Evolutionary conservation across 2,329 filamentous ascomycete species (phyloP), one percentile per base, ranked within the genome.

Genomic region (Fusarium sp.): DNA sequence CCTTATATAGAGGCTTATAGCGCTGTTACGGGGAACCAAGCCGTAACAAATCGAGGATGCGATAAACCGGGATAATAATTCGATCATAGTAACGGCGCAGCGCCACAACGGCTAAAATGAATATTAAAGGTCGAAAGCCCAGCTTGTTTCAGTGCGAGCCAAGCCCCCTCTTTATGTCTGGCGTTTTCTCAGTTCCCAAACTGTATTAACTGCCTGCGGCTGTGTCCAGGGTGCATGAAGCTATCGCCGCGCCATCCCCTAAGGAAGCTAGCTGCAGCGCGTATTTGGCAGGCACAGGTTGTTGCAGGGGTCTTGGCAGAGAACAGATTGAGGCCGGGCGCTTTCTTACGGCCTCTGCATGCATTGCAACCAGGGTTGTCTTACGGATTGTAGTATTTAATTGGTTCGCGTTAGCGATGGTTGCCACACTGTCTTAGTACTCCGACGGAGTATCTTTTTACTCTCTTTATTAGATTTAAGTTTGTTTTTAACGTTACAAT

Each of bases 81-180:
- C 59, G 11, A 76, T 64, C 73, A 76, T 76, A 10, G 45, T 52
- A 52, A 33, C 6, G 24, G 5, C 22, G 43, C 18, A 11, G 5
- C 14, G 8, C 22, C 22, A 48, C 14, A 48, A 6, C 43, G 22
- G 22, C 43, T 14, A 14, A 48, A 48, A 11, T 6, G 8, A 48
- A 27, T 27, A 27, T 48, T 48, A 6, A 48, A 14, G 43, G 14
- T 48, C 14, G 6, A 22, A 48, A 14, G 5, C 8, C 2, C 22
- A 6, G 43, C 43, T 10, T 24, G 4, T 45, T 45, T 45, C 43
- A 24, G 20, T 4, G 43, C 4, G 43, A 45, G 43, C 43, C 20
- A 24, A 24, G 20, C 43, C 43, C 14, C 43, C 27, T 8, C 22
- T 48, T 48, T 48, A 27, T 48, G 24, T 24, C 10, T 31, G 29